These are phyloP conservation scores for Leccinum subgranulosum DNA, from an alignment of 768 basidiomycete species.

Conservation along the genomic window DNA sequence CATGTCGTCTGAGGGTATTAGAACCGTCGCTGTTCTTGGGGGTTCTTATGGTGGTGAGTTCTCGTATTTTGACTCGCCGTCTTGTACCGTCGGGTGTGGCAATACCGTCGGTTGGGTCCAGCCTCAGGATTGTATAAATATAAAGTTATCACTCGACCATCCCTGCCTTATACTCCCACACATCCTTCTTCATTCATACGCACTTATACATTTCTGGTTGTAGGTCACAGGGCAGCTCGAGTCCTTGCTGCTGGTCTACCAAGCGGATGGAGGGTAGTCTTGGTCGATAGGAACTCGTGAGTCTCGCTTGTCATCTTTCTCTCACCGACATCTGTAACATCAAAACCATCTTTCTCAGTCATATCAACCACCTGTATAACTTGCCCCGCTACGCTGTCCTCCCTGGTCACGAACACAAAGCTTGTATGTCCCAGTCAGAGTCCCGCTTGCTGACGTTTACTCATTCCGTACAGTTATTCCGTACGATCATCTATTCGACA, in stretches of 20 bases:
- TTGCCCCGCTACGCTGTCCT: conserved; percentile 57
- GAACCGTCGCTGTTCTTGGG: conserved; percentile 52
- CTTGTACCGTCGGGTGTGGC: not conserved
- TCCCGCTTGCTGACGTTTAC: not conserved
- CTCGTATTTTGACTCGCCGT: not conserved
- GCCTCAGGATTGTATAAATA: not conserved
- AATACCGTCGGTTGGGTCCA: not conserved
- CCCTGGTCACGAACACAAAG: conserved; percentile 62
- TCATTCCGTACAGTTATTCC: conserved; percentile 44
- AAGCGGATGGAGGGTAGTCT: conserved; percentile 49
- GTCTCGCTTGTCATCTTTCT: conserved; percentile 16
- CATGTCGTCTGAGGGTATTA: conserved; percentile 8
- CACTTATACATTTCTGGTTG: not conserved
- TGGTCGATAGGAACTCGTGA: conserved; percentile 60
- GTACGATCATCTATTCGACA: conserved; percentile 44
- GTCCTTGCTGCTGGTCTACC: conserved; percentile 48
- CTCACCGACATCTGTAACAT: not conserved
- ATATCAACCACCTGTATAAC: conserved; percentile 57
- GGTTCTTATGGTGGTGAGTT: conserved; percentile 51
- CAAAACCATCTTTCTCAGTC: conserved; percentile 27
- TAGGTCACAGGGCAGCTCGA: conserved; percentile 50
- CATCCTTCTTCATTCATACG: not conserved
- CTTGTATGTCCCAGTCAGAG: conserved; percentile 39
- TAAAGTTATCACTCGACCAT: not conserved
- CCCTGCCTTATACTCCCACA: not conserved